Evolutionary conservation across 75 land plant species (phyloP), one percentile per base, ranked within the genome.

Genomic region (Cunninghamia lanceolata): DNA sequence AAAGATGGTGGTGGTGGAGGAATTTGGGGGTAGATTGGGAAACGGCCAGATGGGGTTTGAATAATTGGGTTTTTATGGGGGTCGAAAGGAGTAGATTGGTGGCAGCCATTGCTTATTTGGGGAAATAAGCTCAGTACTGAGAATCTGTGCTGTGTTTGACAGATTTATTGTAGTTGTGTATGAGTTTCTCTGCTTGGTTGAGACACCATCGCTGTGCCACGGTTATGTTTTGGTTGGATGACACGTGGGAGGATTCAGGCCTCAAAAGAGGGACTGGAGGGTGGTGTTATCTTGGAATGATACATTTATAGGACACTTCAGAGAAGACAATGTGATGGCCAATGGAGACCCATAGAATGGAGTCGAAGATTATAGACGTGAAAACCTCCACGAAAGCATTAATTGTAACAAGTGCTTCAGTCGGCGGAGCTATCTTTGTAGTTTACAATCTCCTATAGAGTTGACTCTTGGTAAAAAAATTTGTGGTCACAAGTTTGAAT

Each of bases 151-250:
- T 87, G 11, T 36, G 56, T 82, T 32, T 14, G 53, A 88, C 5
- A 88, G 83, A 56, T 63, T 87, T 56, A 84, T 86, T 21, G 83
- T 45, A 54, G 42, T 88, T 85, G 84, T 68, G 19, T 82, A 71
- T 63, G 82, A 83, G 82, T n/a, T 54, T 28, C 53, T 54, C 21
- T 85, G 66, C 28, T 84, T 87, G 39, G 90, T 85, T 85, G 81
- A 47, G 10, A 76, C 90, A 28, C 25, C 86, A 35, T 79, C 84
- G 54, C 76, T 85, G 88, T 50, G 93, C 92, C 47, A 89, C 93
- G 36, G 88, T 87, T 77, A 88, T 87, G 10, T 83, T 28, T 15
- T 13, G 21, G 15, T 39, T 39, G 46, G 39, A 8, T 21, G 82
- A 39, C 45, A 80, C 42, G 46, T 39, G 42, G 82, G 0, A 15